Percentiles rank a stretch among this genome's conserved stretches.
Evolutionary conservation across 805 yeast species (phyloP).

Genomic region (Jamesozyma hellenica): DNA sequence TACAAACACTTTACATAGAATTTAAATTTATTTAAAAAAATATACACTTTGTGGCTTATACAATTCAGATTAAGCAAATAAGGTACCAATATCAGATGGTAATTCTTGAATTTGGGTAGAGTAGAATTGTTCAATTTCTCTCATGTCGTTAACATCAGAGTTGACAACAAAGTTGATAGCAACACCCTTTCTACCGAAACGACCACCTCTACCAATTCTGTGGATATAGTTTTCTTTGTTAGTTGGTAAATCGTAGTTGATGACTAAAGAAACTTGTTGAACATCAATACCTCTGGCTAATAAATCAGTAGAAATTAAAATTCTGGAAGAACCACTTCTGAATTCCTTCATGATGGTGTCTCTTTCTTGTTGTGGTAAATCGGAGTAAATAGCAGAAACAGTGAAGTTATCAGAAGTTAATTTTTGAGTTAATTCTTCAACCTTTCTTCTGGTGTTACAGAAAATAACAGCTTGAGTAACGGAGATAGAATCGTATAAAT

Average conservation of each 20-base stretch:
- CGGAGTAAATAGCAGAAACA: constrained; percentile 94
- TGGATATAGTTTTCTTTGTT: constrained; percentile 94
- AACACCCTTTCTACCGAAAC: constrained; percentile 97
- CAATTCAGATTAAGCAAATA: constrained; percentile 16
- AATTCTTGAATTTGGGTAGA: constrained; percentile 65
- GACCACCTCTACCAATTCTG: constrained; percentile 96
- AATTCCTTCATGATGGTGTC: constrained; percentile 93
- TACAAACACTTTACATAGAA: constrained; percentile 3
- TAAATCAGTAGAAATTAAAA: constrained; percentile 90
- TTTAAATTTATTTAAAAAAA: not conserved
- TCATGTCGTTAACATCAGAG: constrained; percentile 63
- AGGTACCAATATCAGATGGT: constrained; percentile 63
- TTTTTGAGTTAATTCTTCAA: constrained; percentile 77
- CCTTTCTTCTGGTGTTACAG: constrained; percentile 94
- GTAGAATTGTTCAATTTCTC: constrained; percentile 67
- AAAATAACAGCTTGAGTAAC: constrained; percentile 96
- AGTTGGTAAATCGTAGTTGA: constrained; percentile 87
- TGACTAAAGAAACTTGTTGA: constrained; percentile 92
- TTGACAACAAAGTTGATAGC: constrained; percentile 88
- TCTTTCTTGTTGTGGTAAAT: constrained; percentile 90
- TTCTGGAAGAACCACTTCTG: constrained; percentile 86
- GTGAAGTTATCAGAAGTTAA: constrained; percentile 77
- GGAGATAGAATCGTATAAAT: constrained; percentile 86
- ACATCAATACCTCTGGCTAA: constrained; percentile 99
- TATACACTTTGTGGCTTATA: constrained; percentile 3